Evolutionary conservation across 2,329 filamentous ascomycete genomes (phyloP), one percentile per base, ranked within the genome.

Genomic region (Fusarium aywerte): DNA sequence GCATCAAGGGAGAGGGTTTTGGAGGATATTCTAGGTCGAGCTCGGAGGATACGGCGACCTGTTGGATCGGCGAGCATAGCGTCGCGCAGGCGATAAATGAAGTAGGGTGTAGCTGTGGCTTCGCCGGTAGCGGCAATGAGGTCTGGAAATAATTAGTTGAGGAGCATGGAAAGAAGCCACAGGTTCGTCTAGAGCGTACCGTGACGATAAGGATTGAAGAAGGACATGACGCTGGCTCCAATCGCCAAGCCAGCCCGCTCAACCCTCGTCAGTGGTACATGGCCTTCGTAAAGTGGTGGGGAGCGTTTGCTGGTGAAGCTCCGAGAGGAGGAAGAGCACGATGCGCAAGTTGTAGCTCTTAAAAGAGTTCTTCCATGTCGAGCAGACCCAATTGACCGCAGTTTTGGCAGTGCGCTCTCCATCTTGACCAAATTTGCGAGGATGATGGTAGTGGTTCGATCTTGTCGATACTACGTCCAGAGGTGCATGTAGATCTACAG

Each of bases 51-150:
- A 48, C 93, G 90, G 2, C 96, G 91, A 57, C 96, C 96, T 0
- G 92, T 97, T 2, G 92, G 85, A 68, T 89, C 84, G 27, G 88
- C 82, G 54, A 99, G 92, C 96, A 99, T 99, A 66, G 91, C 92
- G 76, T 95, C 88, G 69, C 93, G 93, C 20, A 99, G 92, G 57
- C 92, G 92, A 80, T 92, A 88, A 79, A 97, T 94, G 82, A 98
- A 97, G 85, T 93, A 97, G 13, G 96, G 96, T 11, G 94, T 93
- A 21, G 94, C 93, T 4, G 96, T 98, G 27, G 94, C 90, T 83
- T 99, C 96, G 75, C 94, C 95, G n/a, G 97, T 87, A 32, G 93
- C 88, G 32, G 96, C 96, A 72, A 99, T 96, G 70, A 99, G 89
- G 81, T 99, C 96, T 92, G 15, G 1, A 12, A 18, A 21, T 13